phyloP scores from a whole-genome alignment of 176 grass and related monocot species.

The Avena sativa region DNA sequence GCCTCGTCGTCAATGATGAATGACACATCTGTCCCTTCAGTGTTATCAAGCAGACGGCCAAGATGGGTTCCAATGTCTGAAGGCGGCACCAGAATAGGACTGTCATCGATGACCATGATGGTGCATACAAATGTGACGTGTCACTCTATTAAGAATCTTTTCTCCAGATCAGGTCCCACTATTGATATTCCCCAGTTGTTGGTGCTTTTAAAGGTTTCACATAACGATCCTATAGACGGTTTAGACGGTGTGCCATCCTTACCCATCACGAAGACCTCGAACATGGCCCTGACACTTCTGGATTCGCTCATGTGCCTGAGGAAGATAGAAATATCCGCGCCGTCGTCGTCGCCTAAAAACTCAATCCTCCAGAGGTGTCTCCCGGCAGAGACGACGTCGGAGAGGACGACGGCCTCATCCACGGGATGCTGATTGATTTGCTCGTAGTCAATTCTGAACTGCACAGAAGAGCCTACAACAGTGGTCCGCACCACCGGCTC shows the following conservation, averaged over 20 bases:
- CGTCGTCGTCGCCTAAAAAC: neutral
- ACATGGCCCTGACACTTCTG: neutral
- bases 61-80: slow-evolving; percentile 41
- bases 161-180: no score
- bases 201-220: neutral
- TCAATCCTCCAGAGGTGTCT: neutral
- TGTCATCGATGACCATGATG: neutral
- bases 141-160: neutral
- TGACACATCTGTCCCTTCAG: slow-evolving; percentile 9
- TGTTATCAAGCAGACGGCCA: slow-evolving; percentile 25
- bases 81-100: slow-evolving; percentile 3
- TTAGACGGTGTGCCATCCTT: neutral
- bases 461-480: neutral
- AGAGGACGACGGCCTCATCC: neutral
- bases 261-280: neutral
- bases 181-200: neutral
- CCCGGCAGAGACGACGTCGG: neutral
- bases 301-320: neutral
- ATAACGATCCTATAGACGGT: neutral
- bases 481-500: neutral
- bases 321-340: neutral
- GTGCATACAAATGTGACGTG: neutral
- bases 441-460: neutral
- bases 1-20: slow-evolving; percentile 28
- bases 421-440: neutral